Conservation (phyloP, 2,329 filamentous ascomycete species). For the Dactylellina sp. region DNA sequence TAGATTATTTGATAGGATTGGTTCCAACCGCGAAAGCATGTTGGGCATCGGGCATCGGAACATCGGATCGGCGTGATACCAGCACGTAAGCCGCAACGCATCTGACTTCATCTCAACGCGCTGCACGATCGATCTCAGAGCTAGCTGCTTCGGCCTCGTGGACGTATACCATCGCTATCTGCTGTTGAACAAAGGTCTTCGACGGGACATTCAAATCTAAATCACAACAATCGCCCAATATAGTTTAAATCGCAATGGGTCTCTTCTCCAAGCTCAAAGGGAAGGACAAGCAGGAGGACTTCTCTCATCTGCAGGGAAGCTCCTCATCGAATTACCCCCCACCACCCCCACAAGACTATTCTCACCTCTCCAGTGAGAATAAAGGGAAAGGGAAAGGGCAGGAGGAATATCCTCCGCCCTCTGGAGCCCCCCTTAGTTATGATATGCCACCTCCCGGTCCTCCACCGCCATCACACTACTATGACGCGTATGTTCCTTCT, state of each 20-base stretch:
- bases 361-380: constrained; percentile 49
- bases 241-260: constrained; percentile 48
- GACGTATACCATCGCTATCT: not conserved
- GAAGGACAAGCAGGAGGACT: constrained; percentile 53
- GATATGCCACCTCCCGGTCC: constrained; percentile 36
- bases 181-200: not conserved
- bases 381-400: constrained; percentile 44
- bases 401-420: constrained; percentile 43
- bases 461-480: constrained; percentile 11
- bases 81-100: constrained; percentile 11
- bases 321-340: constrained; percentile 29
- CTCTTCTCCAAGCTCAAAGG: constrained; percentile 53
- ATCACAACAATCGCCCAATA: too few species aligned
- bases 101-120: constrained; percentile 13
- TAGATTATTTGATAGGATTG: too few species aligned
- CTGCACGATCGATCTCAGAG: too few species aligned
- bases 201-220: not conserved
- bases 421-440: constrained; percentile 40
- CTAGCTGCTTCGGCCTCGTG: not conserved
- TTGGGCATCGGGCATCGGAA: too few species aligned
- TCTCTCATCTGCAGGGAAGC: constrained; percentile 45
- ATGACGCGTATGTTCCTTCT: constrained; percentile 22
- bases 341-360: constrained; percentile 37
- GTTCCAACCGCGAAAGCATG: too few species aligned
- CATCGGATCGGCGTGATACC: not conserved